Conservation (phyloP, 1,139 yeast genomes). For the Hyphopichia pseudoburtonii region DNA sequence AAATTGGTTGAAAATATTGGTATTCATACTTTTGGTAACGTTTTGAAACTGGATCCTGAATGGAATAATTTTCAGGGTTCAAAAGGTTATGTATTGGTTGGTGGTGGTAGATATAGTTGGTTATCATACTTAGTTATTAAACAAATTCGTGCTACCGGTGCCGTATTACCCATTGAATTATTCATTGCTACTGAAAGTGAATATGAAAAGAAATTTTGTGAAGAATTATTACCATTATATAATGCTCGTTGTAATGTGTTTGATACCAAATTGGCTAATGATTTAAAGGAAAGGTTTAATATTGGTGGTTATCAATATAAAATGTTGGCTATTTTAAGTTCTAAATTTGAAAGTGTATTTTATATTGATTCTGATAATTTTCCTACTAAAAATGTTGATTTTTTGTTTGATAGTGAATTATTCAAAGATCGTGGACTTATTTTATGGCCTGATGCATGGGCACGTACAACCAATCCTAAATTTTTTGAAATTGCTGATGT, state of each 20-base stretch:
- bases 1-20: slow-evolving; percentile 29
- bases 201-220: slow-evolving; percentile 54
- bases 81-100: slow-evolving; percentile 43
- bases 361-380: slow-evolving; percentile 71
- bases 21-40: slow-evolving; percentile 39
- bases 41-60: slow-evolving; percentile 32
- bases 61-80: slow-evolving; percentile 39
- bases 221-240: slow-evolving; percentile 45
- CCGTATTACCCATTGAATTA: slow-evolving; percentile 42
- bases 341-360: slow-evolving; percentile 57
- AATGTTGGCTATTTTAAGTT: slow-evolving; percentile 57
- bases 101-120: slow-evolving; percentile 49
- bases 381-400: slow-evolving; percentile 55
- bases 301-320: slow-evolving; percentile 64
- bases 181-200: slow-evolving; percentile 54
- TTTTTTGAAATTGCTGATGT: slow-evolving; percentile 44
- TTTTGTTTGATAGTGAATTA: slow-evolving; percentile 41
- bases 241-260: slow-evolving; percentile 58
- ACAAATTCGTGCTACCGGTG: slow-evolving; percentile 41
- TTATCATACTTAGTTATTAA: slow-evolving; percentile 42
- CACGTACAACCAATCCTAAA: slow-evolving; percentile 48
- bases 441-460: slow-evolving; percentile 56
- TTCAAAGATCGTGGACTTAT: slow-evolving; percentile 43
- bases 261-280: slow-evolving; percentile 27
- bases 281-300: slow-evolving; percentile 27